Base-by-base conservation (phyloP, 2,329 filamentous ascomycete species). In the Raffaelea albimanens region DNA sequence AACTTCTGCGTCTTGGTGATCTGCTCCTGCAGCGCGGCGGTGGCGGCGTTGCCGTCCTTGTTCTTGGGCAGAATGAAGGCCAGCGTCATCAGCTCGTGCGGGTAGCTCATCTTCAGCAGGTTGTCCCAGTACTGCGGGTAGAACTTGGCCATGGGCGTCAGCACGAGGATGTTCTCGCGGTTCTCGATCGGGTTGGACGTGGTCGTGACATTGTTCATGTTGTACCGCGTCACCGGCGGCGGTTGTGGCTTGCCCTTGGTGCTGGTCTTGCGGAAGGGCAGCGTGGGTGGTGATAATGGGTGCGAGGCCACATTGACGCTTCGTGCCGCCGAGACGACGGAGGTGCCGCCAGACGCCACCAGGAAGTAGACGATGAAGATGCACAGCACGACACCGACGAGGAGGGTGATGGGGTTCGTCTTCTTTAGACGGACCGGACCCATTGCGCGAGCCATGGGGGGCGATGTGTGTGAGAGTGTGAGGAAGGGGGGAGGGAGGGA, bases 121-220 rank as follows among this genome's bases (percentile, higher is more conserved):
- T 97, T 98, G 64, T 94, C 84, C 91, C 93, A 98, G 71, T 97
- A 98, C 56, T 78, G 82, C 58, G 86, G 83, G 67, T 96, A 97
- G 73, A 97, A 98, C 53, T 87, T 81, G 29, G 88, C 85, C 68
- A 98, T 82, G 10, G 93, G 93, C 1, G 93, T 96, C 51, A 98
- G 77, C 61, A 98, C 86, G 47, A 98, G 81, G 50, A 98, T 76
- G 45, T 83, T 85, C 70, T 98, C 93, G 55, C 80, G 72, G 62
- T 95, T 93, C 52, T 74, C 78, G 44, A 88, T 71, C 2, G 93
- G 87, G 54, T 85, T 76, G 45, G 75, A 64, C 19, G 90, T 85
- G 49, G 87, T 87, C 40, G 90, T 96, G 57, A 97, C 79, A 67
- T 91, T 90, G 73, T 97, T 97, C 67, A 98, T 83, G 64, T 94